Base-by-base conservation (phyloP, 2,329 filamentous ascomycete species). In the Myriosclerotinia curreyana region DNA sequence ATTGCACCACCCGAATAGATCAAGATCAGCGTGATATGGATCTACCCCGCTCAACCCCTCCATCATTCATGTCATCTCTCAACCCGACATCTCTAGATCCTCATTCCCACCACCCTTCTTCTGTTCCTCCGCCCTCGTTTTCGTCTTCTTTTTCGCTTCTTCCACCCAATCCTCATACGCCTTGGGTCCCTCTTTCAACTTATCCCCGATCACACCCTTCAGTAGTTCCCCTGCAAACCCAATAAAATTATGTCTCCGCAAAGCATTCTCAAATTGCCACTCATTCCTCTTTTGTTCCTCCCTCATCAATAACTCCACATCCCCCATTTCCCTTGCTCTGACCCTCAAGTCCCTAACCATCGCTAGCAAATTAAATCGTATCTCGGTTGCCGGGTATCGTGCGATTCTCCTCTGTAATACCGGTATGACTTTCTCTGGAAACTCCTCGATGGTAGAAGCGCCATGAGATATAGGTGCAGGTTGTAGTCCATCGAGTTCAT, bases 401-500 rank as follows among this genome's bases (percentile, higher is more conserved):
- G 84, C 88, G 70, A 99, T 90, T 62, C 95, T 86, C 64, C 89
- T 82, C 77, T 91, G 90, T 65, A 99, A 80, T 46, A 98, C 93
- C n/a, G 90, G 84, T 68, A 96, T 91, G 55, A 98, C 89, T 71
- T 87, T 89, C 63, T 85, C 80, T 0, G 92, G 86, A 75, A 99
- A 98, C 42, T 87, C 81, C 2, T 84, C 83, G n/a, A 79, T 73
- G 0, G 81, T 79, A 76, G 92, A 96, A 4, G 83, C 69, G 36
- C 94, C 95, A 77, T 99, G 95, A 58, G 86, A 87, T 71, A 99
- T 97, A 63, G 95, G 95, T 64, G 91, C 90, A 5, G 92, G 92
- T 78, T 98, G 94, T 68, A 99, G 81, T 22, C 95, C 95, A 77
- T 99, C 95, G 60, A 99, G 84, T 79, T 99, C 95, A 81, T 97